These are phyloP conservation scores for Penicillium sclerotigenum DNA, from an alignment of 2,329 filamentous ascomycete species.

Conservation along the genomic window DNA sequence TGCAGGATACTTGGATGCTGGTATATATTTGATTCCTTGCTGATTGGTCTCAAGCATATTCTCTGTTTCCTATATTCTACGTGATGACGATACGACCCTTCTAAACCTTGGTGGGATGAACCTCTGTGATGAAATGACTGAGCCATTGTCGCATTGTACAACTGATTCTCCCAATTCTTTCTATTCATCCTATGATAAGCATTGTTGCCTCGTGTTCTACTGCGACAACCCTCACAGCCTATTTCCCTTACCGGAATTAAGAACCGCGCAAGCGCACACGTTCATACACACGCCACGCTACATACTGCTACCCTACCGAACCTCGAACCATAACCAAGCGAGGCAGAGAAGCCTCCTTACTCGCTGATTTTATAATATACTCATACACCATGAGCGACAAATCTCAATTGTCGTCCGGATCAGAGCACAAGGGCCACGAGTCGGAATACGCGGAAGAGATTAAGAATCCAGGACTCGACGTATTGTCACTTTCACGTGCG, in stretches of 20 bases:
- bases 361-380: not conserved
- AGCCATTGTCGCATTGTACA: constrained; percentile 9
- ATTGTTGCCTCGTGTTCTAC: not conserved
- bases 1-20: not conserved
- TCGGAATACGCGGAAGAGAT: constrained; percentile 17
- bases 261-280: constrained; percentile 5
- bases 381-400: constrained; percentile 11
- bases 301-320: not conserved
- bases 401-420: constrained; percentile 3
- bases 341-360: not conserved
- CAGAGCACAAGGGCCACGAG: constrained; percentile 15
- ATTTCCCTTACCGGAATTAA: constrained; percentile 7
- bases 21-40: not conserved
- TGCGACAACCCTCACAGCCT: not conserved
- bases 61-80: not conserved
- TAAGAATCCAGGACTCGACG: constrained; percentile 25
- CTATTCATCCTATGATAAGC: not conserved
- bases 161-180: not conserved
- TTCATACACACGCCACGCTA: constrained; percentile 2
- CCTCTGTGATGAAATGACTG: constrained; percentile 8
- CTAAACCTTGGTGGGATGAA: constrained; percentile 10
- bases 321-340: not conserved
- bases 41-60: not conserved
- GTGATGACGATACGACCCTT: constrained; percentile 5
- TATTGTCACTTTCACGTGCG: constrained; percentile 52